Percentiles rank a stretch among this genome's conserved stretches.
Conservation (phyloP, 139 green algal species). For the Chlorella sp. region DNA sequence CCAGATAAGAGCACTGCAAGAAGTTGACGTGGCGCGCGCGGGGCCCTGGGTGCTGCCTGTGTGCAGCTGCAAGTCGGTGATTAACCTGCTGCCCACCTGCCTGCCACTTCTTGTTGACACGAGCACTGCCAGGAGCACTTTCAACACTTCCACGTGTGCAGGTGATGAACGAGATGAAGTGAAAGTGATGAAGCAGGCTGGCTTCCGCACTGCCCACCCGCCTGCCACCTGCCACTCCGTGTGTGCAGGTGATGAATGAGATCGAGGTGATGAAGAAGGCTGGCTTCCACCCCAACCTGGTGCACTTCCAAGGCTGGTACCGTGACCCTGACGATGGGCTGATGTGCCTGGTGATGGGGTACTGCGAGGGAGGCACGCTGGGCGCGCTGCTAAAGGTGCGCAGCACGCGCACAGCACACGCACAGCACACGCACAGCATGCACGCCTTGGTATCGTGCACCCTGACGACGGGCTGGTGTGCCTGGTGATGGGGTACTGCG, state of each 20-base stretch:
- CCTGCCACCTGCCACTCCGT: neutral
- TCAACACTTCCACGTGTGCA: too few relatives aligned
- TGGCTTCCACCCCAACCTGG: slow-evolving; percentile 46
- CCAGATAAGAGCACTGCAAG: too few relatives aligned
- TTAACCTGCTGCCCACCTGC: too few relatives aligned
- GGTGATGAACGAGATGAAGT: too few relatives aligned
- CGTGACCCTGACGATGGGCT: slow-evolving; percentile 13
- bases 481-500: slow-evolving; percentile 47
- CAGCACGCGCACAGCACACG: too few relatives aligned
- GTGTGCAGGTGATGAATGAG: slow-evolving; percentile 36
- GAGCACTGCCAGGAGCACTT: too few relatives aligned
- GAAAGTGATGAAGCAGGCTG: neutral
- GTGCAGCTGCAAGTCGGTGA: too few relatives aligned
- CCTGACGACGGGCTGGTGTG: slow-evolving; percentile 26
- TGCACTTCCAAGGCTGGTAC: slow-evolving; percentile 45
- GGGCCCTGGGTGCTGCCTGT: too few relatives aligned
- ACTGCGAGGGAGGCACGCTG: slow-evolving; percentile 44
- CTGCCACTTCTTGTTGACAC: too few relatives aligned
- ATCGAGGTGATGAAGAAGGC: slow-evolving; percentile 27
- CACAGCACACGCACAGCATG: too few relatives aligned
- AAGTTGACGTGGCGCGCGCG: too few relatives aligned
- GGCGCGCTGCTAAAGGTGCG: slow-evolving; percentile 37
- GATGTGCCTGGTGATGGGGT: slow-evolving; percentile 50
- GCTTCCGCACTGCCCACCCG: neutral
- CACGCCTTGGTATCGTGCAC: slow-evolving; percentile 41